A percentile compares a stretch with the other conserved stretches of the same genome.
Conservation (phyloP, 2,329 filamentous ascomycete genomes). For the Hymenotorrendiella dingleyae region DNA sequence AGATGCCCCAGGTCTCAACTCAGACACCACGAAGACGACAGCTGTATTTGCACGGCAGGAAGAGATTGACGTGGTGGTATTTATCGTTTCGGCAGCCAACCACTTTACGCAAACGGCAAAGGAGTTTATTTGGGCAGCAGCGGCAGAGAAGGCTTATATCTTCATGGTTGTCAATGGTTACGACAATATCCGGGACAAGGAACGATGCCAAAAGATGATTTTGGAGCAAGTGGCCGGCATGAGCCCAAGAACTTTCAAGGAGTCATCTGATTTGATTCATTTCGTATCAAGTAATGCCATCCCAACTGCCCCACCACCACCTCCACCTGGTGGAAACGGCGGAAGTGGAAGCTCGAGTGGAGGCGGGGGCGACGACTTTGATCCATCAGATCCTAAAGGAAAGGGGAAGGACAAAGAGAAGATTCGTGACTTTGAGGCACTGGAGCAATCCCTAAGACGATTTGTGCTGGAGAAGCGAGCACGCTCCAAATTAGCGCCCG, state of each 20-base stretch:
- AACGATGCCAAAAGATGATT: conserved; percentile 86
- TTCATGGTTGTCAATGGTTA: conserved; percentile 99
- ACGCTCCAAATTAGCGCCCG: conserved; percentile 89
- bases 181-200: conserved; percentile 87
- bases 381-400: conserved; percentile 51
- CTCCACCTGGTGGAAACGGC: conserved; percentile 47
- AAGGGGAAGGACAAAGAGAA: conserved; percentile 89
- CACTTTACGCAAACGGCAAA: conserved; percentile 97
- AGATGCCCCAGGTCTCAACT: conserved; percentile 91
- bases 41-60: conserved; percentile 96
- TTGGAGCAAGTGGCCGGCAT: conserved; percentile 80
- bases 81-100: conserved; percentile 95
- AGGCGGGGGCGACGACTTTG: conserved; percentile 39
- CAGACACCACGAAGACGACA: conserved; percentile 93
- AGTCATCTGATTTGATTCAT: conserved; percentile 86
- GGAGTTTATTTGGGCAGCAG: conserved; percentile 94
- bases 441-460: conserved; percentile 81
- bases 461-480: conserved; percentile 96
- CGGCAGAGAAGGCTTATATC: conserved; percentile 95
- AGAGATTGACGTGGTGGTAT: conserved; percentile 97
- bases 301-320: conserved; percentile 59
- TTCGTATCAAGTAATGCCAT: conserved; percentile 98
- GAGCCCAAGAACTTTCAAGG: conserved; percentile 91
- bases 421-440: conserved; percentile 78
- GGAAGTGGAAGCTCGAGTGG: conserved; percentile 47